Evolutionary conservation across 2,329 filamentous ascomycete species (phyloP).

Genomic region (Hymenoscyphus repandus): DNA sequence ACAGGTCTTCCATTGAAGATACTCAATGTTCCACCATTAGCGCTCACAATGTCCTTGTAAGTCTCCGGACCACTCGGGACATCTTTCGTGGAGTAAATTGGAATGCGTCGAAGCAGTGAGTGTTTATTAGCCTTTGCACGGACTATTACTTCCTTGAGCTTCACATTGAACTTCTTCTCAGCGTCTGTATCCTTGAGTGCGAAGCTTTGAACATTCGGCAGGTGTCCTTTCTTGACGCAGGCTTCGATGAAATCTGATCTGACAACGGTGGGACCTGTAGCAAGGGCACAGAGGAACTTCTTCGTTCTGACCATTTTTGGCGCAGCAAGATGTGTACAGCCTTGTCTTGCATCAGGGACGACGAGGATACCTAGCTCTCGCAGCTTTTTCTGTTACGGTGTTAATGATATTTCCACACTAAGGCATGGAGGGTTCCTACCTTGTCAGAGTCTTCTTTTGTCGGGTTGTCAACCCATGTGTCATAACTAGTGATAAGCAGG

Average conservation of each 20-base stretch:
- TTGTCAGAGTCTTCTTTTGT: constrained; percentile 75
- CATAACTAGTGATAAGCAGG: constrained; percentile 78
- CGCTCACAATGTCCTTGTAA: constrained; percentile 78
- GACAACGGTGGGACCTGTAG: constrained; percentile 73
- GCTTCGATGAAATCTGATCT: constrained; percentile 73
- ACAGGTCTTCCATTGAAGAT: constrained; percentile 68
- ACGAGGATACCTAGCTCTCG: constrained; percentile 79
- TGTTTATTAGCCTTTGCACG: constrained; percentile 73
- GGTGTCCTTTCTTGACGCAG: constrained; percentile 63
- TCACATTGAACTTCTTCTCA: constrained; percentile 67
- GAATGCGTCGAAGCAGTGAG: constrained; percentile 67
- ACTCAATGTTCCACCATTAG: constrained; percentile 81
- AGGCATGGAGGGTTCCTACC: constrained; percentile 43
- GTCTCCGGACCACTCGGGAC: constrained; percentile 79
- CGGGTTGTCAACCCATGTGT: constrained; percentile 69
- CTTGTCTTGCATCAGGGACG: constrained; percentile 63
- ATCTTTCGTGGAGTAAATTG: constrained; percentile 77
- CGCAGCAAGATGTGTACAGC: constrained; percentile 80
- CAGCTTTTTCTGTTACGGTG: constrained; percentile 62
- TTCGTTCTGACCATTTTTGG: constrained; percentile 82
- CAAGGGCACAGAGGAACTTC: constrained; percentile 87
- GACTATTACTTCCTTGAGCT: constrained; percentile 60
- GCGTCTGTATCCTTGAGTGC: constrained; percentile 64
- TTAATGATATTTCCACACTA: constrained; percentile 12
- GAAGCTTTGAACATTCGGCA: constrained; percentile 61